These are phyloP conservation scores for Rhodotorula paludigena DNA, from an alignment of 768 basidiomycete species.

Conservation along the genomic window DNA sequence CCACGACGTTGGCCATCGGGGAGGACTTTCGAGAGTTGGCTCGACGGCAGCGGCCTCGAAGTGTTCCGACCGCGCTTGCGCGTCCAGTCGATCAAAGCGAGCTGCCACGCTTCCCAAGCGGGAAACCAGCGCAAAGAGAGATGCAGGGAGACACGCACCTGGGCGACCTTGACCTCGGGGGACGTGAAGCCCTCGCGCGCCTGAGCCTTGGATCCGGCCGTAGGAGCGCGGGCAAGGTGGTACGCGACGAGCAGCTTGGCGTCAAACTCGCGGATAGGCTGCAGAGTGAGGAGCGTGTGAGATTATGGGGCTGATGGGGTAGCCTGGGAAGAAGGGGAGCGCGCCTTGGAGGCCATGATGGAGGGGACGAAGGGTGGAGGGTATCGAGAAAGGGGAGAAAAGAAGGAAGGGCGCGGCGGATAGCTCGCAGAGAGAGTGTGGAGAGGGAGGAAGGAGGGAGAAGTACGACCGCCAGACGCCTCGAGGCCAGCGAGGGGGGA, in stretches of 20 bases:
- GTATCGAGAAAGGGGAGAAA: slow-evolving; percentile 3
- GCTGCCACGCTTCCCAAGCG: too few species aligned
- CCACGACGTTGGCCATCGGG: too few species aligned
- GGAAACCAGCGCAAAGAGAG: neutral
- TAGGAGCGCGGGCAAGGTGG: slow-evolving; percentile 87
- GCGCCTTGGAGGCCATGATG: slow-evolving; percentile 34
- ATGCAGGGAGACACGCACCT: slow-evolving; percentile 39
- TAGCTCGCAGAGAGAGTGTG: neutral
- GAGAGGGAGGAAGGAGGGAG: too few species aligned
- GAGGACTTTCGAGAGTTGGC: too few species aligned
- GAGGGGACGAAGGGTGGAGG: neutral
- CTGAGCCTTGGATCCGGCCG: slow-evolving; percentile 58
- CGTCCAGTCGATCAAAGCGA: too few species aligned
- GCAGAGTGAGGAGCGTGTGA: neutral
- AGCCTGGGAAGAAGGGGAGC: neutral
- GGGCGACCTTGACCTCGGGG: slow-evolving; percentile 70
- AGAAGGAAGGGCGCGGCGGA: slow-evolving; percentile 3
- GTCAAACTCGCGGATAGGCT: slow-evolving; percentile 94
- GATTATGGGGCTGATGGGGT: neutral
- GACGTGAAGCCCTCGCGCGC: slow-evolving; percentile 59
- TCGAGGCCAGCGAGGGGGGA: too few species aligned
- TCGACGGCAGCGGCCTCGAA: too few species aligned
- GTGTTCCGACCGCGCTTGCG: too few species aligned
- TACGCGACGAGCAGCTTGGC: slow-evolving; percentile 96
- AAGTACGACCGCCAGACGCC: neutral